phyloP scores from a whole-genome alignment of 148 eudicot genomes.

The Spergularia bocconei region DNA sequence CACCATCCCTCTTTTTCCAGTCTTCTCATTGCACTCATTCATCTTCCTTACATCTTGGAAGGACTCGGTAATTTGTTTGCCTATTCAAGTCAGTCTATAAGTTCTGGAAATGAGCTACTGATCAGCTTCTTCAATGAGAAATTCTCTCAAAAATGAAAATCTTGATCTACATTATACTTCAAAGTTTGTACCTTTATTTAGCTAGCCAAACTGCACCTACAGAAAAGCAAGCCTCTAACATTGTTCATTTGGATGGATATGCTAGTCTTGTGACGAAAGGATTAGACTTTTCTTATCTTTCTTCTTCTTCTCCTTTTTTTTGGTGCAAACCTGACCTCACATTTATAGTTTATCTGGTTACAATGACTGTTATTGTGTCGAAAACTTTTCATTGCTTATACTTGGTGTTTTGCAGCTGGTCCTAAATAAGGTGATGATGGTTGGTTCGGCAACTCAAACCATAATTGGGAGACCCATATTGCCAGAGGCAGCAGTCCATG shows the following conservation, averaged over 20 bases:
- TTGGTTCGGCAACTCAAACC: slow-evolving; percentile 80
- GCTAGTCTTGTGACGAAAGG: not conserved
- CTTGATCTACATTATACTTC: not conserved
- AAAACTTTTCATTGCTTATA: not conserved
- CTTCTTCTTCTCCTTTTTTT: not conserved
- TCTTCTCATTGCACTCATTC: not conserved
- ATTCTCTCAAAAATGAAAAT: not conserved
- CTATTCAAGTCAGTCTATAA: not conserved
- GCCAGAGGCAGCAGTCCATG: slow-evolving; percentile 85
- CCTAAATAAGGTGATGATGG: slow-evolving; percentile 77
- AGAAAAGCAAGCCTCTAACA: not conserved
- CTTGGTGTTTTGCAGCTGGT: slow-evolving; percentile 54
- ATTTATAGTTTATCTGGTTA: not conserved
- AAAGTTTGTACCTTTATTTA: not conserved
- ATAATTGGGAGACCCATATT: slow-evolving; percentile 86
- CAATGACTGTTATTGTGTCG: not conserved
- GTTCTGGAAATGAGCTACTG: not conserved
- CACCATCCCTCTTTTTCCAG: not conserved
- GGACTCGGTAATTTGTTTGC: not conserved
- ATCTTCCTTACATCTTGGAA: not conserved
- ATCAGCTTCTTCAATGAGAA: not conserved
- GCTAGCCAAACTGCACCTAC: not conserved
- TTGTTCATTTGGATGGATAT: not conserved
- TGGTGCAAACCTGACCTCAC: too few species aligned
- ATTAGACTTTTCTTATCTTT: not conserved